phyloP scores from a whole-genome alignment of 805 yeast species.

The Danielia oregonensis region DNA sequence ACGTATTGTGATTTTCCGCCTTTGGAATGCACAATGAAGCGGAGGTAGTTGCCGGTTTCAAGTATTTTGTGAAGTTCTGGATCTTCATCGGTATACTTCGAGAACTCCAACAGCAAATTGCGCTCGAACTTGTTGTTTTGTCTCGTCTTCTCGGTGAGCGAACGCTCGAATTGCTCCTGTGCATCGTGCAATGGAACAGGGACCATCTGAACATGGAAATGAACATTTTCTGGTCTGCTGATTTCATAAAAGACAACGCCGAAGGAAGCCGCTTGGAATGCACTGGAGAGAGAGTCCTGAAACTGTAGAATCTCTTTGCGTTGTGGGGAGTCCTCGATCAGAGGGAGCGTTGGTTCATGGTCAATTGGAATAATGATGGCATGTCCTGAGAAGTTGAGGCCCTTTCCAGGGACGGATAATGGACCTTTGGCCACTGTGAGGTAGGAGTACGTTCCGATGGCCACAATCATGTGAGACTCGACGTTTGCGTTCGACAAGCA shows the following conservation, averaged over 20 bases:
- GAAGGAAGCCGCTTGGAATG: conserved; percentile 42
- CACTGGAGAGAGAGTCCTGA: conserved; percentile 45
- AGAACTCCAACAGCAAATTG: conserved; percentile 44
- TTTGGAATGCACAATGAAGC: conserved; percentile 27
- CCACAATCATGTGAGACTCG: conserved; percentile 74
- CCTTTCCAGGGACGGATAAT: conserved; percentile 47
- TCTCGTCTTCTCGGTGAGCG: conserved; percentile 40
- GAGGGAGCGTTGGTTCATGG: conserved; percentile 48
- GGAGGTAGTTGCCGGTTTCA: conserved; percentile 35
- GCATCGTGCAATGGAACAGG: conserved; percentile 52
- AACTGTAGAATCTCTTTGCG: conserved; percentile 43
- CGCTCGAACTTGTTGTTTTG: conserved; percentile 45
- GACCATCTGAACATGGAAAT: conserved; percentile 71
- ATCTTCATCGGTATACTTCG: conserved; percentile 22
- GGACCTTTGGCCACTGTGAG: conserved; percentile 87
- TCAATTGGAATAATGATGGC: conserved; percentile 75
- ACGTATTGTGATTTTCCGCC: conserved; percentile 8
- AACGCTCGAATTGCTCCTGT: conserved; percentile 36
- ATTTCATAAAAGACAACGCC: conserved; percentile 68
- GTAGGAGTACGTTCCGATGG: conserved; percentile 66
- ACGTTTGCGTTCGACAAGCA: conserved; percentile 77
- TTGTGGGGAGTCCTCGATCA: background rate
- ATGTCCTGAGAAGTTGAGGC: conserved; percentile 69
- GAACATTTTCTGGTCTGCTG: conserved; percentile 60
- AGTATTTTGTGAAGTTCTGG: conserved; percentile 17